These are phyloP conservation scores for Samsoniella hepiali DNA, from an alignment of 2,329 filamentous ascomycete species.

Conservation along the genomic window DNA sequence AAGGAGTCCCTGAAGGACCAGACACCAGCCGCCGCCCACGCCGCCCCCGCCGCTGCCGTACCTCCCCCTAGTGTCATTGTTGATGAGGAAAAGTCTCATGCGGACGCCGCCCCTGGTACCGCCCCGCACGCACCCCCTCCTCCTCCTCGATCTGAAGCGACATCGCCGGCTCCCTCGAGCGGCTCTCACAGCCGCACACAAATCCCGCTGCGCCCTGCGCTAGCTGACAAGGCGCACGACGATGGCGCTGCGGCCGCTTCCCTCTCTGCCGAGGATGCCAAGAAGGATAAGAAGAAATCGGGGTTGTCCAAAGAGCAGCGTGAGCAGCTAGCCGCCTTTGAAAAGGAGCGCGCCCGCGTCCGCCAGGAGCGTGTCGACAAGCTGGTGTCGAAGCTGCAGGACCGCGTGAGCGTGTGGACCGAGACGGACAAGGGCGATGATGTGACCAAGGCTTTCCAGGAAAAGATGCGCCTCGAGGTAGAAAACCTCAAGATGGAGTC, in stretches of 20 bases:
- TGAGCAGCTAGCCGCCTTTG: slow-evolving; percentile 84
- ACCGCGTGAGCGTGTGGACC: slow-evolving; percentile 91
- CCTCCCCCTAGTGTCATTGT: slow-evolving; percentile 40
- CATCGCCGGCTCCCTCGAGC: slow-evolving; percentile 43
- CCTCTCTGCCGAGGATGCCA: slow-evolving; percentile 55
- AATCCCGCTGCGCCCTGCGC: slow-evolving; percentile 76
- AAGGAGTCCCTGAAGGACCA: slow-evolving; percentile 51
- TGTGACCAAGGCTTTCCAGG: slow-evolving; percentile 84
- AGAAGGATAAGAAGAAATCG: slow-evolving; percentile 78
- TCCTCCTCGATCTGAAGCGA: slow-evolving; percentile 33
- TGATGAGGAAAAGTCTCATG: slow-evolving; percentile 35
- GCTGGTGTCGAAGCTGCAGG: slow-evolving; percentile 78
- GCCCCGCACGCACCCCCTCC: slow-evolving; percentile 24
- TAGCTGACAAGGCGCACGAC: slow-evolving; percentile 80
- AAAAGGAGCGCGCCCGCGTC: slow-evolving; percentile 77
- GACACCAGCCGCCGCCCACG: slow-evolving; percentile 29
- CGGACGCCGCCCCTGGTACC: slow-evolving; percentile 22
- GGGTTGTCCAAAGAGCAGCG: slow-evolving; percentile 87
- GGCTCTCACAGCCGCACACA: slow-evolving; percentile 43
- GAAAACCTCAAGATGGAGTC: slow-evolving; percentile 99
- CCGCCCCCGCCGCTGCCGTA: slow-evolving; percentile 27
- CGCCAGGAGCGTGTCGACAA: slow-evolving; percentile 88
- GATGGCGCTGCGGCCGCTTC: slow-evolving; percentile 66
- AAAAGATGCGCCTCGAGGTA: slow-evolving; percentile 90
- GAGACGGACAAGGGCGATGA: slow-evolving; percentile 88